Conservation (phyloP, 805 yeast genomes). For the Cyberlindnera xylosilytica region DNA sequence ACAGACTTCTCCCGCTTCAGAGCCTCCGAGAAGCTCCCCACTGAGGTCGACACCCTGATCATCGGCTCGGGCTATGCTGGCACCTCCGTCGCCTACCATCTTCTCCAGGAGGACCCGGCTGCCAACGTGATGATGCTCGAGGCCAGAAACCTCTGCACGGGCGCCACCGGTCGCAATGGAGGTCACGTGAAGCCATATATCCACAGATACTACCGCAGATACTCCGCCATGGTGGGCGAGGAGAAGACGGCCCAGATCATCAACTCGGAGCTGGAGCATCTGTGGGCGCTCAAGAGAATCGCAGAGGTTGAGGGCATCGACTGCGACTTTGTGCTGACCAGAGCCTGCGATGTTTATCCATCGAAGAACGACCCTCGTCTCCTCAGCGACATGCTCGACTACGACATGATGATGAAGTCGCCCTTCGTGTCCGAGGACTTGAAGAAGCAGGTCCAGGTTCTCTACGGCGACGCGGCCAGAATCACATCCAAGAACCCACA, state of each 20-base stretch:
- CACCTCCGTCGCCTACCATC: conserved; percentile 36
- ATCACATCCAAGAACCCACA: conserved; percentile 65
- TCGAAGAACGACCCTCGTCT: conserved; percentile 21
- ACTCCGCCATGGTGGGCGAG: conserved; percentile 12
- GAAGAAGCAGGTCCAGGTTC: conserved; percentile 32
- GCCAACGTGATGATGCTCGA: conserved; percentile 34
- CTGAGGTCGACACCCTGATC: conserved; percentile 36
- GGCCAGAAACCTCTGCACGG: conserved; percentile 38
- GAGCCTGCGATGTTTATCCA: conserved; percentile 35
- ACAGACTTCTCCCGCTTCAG: conserved; percentile 17
- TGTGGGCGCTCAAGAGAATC: conserved; percentile 31
- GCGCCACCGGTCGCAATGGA: conserved; percentile 49
- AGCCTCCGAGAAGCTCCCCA: conserved; percentile 30
- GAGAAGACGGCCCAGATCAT: conserved; percentile 34
- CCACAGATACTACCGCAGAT: conserved; percentile 16
- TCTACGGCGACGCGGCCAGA: conserved; percentile 39
- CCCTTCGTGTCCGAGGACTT: conserved; percentile 29
- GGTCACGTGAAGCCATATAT: conserved; percentile 43
- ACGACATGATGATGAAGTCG: conserved; percentile 24
- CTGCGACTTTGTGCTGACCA: conserved; percentile 35
- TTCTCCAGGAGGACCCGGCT: conserved; percentile 28
- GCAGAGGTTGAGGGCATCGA: conserved; percentile 34
- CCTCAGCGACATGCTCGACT: conserved; percentile 14
- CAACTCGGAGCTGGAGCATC: conserved; percentile 36
- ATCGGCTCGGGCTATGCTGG: conserved; percentile 48